Evolutionary conservation across 495 filamentous ascomycete genomes (phyloP).

Genomic region (Hypoxylon trugodes): DNA sequence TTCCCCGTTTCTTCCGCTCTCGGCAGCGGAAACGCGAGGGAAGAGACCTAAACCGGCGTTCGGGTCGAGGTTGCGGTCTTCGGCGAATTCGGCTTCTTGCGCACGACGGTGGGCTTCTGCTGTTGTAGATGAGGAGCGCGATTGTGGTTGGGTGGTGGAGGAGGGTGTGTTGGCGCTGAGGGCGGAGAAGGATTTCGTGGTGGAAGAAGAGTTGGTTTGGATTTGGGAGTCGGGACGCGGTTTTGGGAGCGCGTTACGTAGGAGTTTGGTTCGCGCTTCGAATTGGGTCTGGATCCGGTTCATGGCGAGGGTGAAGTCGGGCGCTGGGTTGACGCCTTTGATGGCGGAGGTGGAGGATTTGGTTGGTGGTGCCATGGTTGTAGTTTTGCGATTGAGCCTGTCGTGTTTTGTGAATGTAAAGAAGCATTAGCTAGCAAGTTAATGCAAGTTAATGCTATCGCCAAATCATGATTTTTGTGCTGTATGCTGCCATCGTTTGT

Average conservation of each 20-base stretch:
- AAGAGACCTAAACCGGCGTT: slow-evolving; percentile 49
- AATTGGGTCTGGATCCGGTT: slow-evolving; percentile 47
- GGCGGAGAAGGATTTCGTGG: slow-evolving; percentile 44
- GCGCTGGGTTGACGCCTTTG: slow-evolving; percentile 41
- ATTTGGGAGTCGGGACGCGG: slow-evolving; percentile 21
- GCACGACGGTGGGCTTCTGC: slow-evolving; percentile 5
- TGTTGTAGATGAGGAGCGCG: background rate
- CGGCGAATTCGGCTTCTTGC: slow-evolving; percentile 43
- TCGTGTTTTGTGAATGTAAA: background rate
- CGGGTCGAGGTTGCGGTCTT: slow-evolving; percentile 38
- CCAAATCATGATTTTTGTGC: slow-evolving; percentile 12
- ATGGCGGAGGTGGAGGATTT: slow-evolving; percentile 23
- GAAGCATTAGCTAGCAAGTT: background rate
- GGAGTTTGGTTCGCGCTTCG: slow-evolving; percentile 35
- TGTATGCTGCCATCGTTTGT: no score
- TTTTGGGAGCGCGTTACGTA: slow-evolving; percentile 33
- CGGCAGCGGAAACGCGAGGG: slow-evolving; percentile 4
- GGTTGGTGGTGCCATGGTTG: slow-evolving; percentile 39
- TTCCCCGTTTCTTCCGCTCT: slow-evolving; percentile 13
- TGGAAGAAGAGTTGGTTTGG: slow-evolving; percentile 5
- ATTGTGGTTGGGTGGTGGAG: background rate
- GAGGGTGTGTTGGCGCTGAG: slow-evolving; percentile 30
- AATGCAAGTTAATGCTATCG: slow-evolving; percentile 23
- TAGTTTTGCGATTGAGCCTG: no score
- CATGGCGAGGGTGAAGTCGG: slow-evolving; percentile 45